A percentile compares a stretch with the other conserved stretches of the same genome.
phyloP scores from a whole-genome alignment of 306 rosid species.

The Biancaea sappan region DNA sequence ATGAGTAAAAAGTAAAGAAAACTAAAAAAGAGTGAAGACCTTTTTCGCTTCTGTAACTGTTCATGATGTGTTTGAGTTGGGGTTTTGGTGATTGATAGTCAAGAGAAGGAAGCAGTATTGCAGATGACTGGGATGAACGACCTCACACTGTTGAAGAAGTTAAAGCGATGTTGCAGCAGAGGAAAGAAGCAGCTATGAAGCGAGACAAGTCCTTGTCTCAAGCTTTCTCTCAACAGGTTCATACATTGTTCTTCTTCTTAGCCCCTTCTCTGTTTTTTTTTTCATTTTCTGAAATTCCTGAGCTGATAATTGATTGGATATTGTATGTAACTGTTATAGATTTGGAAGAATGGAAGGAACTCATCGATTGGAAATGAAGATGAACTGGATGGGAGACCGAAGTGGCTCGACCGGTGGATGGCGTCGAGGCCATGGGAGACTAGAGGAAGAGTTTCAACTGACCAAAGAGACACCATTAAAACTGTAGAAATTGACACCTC shows the following conservation, averaged over 20 bases:
- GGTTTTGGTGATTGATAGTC: conserved; percentile 44
- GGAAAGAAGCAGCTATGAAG: conserved; percentile 79
- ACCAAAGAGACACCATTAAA: conserved; percentile 79
- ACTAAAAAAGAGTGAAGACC: background rate
- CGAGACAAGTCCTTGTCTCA: conserved; percentile 78
- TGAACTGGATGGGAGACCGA: conserved; percentile 75
- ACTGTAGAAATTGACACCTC: conserved; percentile 89
- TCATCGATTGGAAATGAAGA: conserved; percentile 87
- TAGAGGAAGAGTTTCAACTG: conserved; percentile 85
- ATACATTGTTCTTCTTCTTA: background rate
- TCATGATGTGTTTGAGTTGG: conserved; percentile 8
- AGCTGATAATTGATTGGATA: conserved; percentile 19
- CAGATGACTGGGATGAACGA: conserved; percentile 93
- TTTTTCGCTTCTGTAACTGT: conserved; percentile 35
- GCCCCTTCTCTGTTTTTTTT: background rate
- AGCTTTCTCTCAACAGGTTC: conserved; percentile 88
- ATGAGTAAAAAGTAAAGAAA: background rate
- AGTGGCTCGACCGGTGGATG: conserved; percentile 86
- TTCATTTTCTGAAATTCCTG: conserved; percentile 19
- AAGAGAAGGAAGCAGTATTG: conserved; percentile 82
- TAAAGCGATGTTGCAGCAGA: conserved; percentile 86
- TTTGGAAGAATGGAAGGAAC: conserved; percentile 63
- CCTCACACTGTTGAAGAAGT: conserved; percentile 91
- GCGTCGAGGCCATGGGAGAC: conserved; percentile 86
- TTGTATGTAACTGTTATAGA: conserved; percentile 39